phyloP scores from a whole-genome alignment of 2,329 filamentous ascomycete genomes.

The Beauveria varroae region DNA sequence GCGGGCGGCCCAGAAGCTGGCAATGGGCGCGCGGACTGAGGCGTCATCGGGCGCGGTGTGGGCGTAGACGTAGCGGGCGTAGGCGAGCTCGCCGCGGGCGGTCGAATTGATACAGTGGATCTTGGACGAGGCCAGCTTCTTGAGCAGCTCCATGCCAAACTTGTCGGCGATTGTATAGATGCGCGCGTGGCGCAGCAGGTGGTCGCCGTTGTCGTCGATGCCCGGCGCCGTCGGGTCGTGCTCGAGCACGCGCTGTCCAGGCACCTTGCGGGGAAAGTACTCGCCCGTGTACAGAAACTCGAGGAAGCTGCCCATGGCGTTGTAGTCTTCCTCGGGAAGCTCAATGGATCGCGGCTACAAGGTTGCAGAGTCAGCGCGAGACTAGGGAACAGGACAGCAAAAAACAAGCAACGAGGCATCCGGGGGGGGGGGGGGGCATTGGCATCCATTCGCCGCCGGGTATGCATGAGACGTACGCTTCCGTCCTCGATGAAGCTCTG shows the following conservation, averaged over 20 bases:
- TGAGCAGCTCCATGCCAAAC: constrained; percentile 60
- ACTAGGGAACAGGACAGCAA: neutral
- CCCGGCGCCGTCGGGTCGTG: constrained; percentile 55
- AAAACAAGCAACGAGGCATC: no score
- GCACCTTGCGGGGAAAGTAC: constrained; percentile 65
- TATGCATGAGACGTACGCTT: constrained; percentile 40
- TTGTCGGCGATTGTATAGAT: constrained; percentile 85
- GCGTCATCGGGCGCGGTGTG: constrained; percentile 63
- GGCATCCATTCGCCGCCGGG: neutral
- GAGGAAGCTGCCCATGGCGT: constrained; percentile 32
- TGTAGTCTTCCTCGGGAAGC: constrained; percentile 38
- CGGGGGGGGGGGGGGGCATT: neutral
- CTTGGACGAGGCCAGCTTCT: constrained; percentile 74
- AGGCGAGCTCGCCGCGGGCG: constrained; percentile 82
- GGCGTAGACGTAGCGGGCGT: constrained; percentile 84
- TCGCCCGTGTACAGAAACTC: constrained; percentile 35
- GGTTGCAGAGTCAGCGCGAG: neutral
- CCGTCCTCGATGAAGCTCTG: constrained; percentile 53
- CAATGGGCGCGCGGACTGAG: constrained; percentile 72
- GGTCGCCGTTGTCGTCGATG: constrained; percentile 70
- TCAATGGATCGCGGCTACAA: constrained; percentile 56
- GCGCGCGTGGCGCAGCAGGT: constrained; percentile 81
- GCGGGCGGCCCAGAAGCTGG: constrained; percentile 82
- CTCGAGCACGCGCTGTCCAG: constrained; percentile 61
- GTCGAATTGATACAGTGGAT: constrained; percentile 88